Evolutionary conservation across 2,329 filamentous ascomycete genomes (phyloP), one percentile per base, ranked within the genome.

Genomic region (Phaeosphaeriaceae sp.): DNA sequence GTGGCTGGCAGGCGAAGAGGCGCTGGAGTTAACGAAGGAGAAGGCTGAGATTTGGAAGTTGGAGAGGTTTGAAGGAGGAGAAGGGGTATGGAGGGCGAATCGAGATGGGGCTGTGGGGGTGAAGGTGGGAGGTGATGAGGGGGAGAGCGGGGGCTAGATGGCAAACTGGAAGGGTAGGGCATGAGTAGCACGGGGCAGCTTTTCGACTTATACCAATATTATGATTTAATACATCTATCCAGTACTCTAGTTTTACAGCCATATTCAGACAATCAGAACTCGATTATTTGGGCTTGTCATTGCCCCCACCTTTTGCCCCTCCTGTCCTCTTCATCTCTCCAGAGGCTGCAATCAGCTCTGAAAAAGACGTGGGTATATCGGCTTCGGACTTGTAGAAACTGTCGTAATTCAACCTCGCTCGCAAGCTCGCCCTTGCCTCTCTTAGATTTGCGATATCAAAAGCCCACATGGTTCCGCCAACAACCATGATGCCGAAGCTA

Each of bases 11-110:
- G 93, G 90, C 0, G 93, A 97, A 77, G 90, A 95, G 75, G 89
- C 92, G 28, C 76, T 97, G 50, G 93, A 97, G 77, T 78, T 84
- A 70, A 91, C 90, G 67, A 99, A 97, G 77, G 84, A 83, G 46
- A 85, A 81, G 58, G 90, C 90, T n/a, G 94, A 99, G 78, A 87
- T 99, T 34, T 97, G 93, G 93, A 97, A 97, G 77, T 79, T 86
- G 58, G 93, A 97, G 77, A 88, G 91, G 71, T 97, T 97, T 78
- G 85, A 83, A 37, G 87, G 83, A 1, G 87, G 86, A 17, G 87
- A 88, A 56, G 89, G 82, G 6, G 82, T 94, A 36, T 97, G 92
- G 92, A 87, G 91, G 75, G 90, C 89, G 52, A 97, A 97, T 75
- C 77, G 87, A 57, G 92, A 96, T 74, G 89, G 88, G 8, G 77